Conservation (phyloP, 2,329 filamentous ascomycete species). For the Atkinsonella texensis region DNA sequence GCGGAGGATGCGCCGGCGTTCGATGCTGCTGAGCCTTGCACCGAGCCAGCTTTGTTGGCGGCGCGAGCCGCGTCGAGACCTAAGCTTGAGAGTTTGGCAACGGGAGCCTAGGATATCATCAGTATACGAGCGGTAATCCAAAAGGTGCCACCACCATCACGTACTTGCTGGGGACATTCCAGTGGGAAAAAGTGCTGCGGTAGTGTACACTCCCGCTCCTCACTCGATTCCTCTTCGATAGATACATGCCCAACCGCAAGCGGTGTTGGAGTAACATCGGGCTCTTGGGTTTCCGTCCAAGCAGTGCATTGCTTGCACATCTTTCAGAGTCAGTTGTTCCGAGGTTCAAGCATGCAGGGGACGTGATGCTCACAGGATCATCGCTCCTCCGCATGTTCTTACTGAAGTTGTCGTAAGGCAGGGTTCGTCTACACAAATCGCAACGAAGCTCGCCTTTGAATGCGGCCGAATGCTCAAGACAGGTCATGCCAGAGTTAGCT, state of each 20-base stretch:
- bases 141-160: neutral
- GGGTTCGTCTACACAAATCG: slow-evolving; percentile 17
- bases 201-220: slow-evolving; percentile 5
- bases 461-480: slow-evolving; percentile 20
- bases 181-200: slow-evolving; percentile 16
- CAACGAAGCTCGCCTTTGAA: slow-evolving; percentile 17
- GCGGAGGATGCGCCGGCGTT: neutral
- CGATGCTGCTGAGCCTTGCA: neutral
- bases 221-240: slow-evolving; percentile 15
- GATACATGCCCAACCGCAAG: slow-evolving; percentile 23
- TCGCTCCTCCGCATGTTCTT: slow-evolving; percentile 16
- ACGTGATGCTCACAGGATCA: slow-evolving; percentile 16
- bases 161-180: slow-evolving; percentile 12
- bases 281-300: slow-evolving; percentile 25
- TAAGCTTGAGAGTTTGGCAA: slow-evolving; percentile 13
- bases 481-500: slow-evolving; percentile 24
- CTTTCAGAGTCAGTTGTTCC: slow-evolving; percentile 10
- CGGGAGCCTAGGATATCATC: slow-evolving; percentile 15
- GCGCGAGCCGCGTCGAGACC: slow-evolving; percentile 9
- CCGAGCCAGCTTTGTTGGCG: neutral
- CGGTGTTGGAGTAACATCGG: slow-evolving; percentile 16
- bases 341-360: neutral
- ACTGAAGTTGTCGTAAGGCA: slow-evolving; percentile 18
- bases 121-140: neutral
- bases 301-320: slow-evolving; percentile 22